Base-by-base conservation (phyloP, 805 yeast genomes). In the Nakazawaea pomicola region DNA sequence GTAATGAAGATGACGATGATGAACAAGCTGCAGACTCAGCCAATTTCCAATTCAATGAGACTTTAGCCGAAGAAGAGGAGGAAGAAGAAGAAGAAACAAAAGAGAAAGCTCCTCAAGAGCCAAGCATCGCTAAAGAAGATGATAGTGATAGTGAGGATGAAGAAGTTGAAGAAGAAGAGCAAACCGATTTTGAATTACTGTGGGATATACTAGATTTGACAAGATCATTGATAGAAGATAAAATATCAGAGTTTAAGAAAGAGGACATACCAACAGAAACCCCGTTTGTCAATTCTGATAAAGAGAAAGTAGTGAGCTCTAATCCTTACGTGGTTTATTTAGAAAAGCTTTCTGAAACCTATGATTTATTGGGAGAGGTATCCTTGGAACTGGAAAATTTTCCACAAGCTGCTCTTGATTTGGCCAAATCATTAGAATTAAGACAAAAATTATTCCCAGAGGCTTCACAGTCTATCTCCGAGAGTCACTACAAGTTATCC, bases 351-450 rank as follows among this genome's bases (percentile, higher is more conserved):
- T 78, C 90, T 0, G 90, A 86, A 43, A 74, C 81, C 1, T 83
- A 80, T 56, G 90, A 84, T 53, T 60, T 90, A 9, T 67, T 89
- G 14, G 98, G 98, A 24, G 97, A 91, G 56, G 83, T 90, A 8
- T 82, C 95, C 0, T 67, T 90, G 33, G 99, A 91, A 55, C 76
- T 93, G 2, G 97, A 91, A 52, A 86, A 87, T 59, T 89, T 89
- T 58, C 62, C 67, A 12, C 95, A 87, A 58, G 86, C 96, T 0
- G 74, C 82, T 0, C 64, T 64, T 15, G 96, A 90, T 57, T 76
- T 88, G 43, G 64, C 68, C 35, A 61, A 73, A 15, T 68, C 87
- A 30, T 67, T 85, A 25, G 61, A 72, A 21, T 60, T 81, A 33
- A 72, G 85, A 56, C 54, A 63, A 37, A 61, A 74, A 42, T 55